These are phyloP conservation scores for Closterium sp. DNA, from an alignment of 139 green algal species.

Conservation along the genomic window DNA sequence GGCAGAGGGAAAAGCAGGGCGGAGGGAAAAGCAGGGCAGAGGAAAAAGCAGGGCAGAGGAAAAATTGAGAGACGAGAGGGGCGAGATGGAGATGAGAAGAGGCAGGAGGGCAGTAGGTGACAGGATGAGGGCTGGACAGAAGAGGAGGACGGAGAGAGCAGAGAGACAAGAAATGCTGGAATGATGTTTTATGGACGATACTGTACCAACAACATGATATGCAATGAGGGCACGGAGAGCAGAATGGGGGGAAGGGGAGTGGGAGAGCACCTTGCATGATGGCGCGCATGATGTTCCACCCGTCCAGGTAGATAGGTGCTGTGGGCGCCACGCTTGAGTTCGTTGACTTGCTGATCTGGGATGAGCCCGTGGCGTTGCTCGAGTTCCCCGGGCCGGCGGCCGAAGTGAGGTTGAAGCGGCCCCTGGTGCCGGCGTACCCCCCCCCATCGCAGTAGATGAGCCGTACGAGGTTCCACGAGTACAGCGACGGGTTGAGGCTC, in stretches of 20 bases:
- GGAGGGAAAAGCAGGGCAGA: background rate
- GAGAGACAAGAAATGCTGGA: too few species aligned
- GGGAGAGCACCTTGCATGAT: background rate
- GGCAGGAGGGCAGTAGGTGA: background rate
- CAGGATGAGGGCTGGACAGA: background rate
- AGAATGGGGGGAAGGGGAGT: background rate
- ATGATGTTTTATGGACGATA: background rate
- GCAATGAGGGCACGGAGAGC: background rate
- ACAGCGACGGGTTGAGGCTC: background rate
- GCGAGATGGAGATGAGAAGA: background rate
- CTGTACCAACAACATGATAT: too few species aligned
- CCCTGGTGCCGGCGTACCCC: background rate
- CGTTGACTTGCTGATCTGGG: background rate
- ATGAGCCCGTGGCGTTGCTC: background rate
- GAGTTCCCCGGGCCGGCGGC: background rate
- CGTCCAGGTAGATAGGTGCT: background rate
- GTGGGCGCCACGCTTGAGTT: background rate
- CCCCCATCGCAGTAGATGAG: background rate
- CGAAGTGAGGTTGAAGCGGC: background rate
- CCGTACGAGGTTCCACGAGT: background rate
- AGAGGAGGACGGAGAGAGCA: background rate
- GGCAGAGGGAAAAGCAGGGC: background rate
- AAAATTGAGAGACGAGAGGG: background rate
- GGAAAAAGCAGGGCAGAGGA: background rate
- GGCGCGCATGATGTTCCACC: background rate